A percentile compares a stretch with the other conserved stretches of the same genome.
phyloP scores from a whole-genome alignment of 306 rosid genomes.

The Lablab purpureus region DNA sequence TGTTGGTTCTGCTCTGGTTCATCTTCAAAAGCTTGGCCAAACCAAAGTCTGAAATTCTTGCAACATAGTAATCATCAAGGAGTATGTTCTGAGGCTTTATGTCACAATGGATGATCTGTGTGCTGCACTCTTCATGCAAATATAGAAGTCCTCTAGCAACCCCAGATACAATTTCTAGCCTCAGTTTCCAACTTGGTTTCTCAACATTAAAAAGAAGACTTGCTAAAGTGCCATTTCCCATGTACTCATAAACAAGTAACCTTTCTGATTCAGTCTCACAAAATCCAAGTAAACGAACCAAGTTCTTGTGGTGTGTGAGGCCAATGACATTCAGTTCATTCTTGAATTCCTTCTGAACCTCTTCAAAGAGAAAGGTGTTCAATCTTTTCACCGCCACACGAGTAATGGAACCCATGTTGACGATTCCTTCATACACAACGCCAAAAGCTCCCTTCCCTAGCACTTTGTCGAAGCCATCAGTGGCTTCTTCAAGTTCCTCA shows the following conservation, averaged over 20 bases:
- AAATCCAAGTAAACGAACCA: conserved; percentile 53
- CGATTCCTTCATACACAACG: conserved; percentile 52
- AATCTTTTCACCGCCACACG: conserved; percentile 57
- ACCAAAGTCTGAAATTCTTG: conserved; percentile 51
- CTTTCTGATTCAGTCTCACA: conserved; percentile 43
- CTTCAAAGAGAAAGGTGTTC: conserved; percentile 44
- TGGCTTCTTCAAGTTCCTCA: conserved; percentile 51
- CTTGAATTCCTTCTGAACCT: conserved; percentile 58
- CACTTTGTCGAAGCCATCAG: conserved; percentile 49
- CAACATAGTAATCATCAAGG: conserved; percentile 45
- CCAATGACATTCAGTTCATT: conserved; percentile 52
- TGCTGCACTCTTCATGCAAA: conserved; percentile 52
- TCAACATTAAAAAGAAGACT: conserved; percentile 39
- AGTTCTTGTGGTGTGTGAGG: conserved; percentile 54
- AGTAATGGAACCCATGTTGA: conserved; percentile 27
- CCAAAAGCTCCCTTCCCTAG: conserved; percentile 50
- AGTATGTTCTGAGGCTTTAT: conserved; percentile 59
- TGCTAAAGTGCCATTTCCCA: conserved; percentile 56
- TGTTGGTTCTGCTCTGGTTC: conserved; percentile 53
- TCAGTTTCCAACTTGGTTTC: conserved; percentile 53
- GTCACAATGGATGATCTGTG: conserved; percentile 57
- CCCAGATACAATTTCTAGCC: conserved; percentile 45
- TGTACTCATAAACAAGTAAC: conserved; percentile 51
- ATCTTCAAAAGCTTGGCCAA: conserved; percentile 50
- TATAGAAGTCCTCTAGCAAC: conserved; percentile 52